Percentiles rank a stretch among this genome's conserved stretches.
These are phyloP conservation scores for Kondoa malvinella DNA, from an alignment of 768 basidiomycete genomes.

Conservation along the genomic window DNA sequence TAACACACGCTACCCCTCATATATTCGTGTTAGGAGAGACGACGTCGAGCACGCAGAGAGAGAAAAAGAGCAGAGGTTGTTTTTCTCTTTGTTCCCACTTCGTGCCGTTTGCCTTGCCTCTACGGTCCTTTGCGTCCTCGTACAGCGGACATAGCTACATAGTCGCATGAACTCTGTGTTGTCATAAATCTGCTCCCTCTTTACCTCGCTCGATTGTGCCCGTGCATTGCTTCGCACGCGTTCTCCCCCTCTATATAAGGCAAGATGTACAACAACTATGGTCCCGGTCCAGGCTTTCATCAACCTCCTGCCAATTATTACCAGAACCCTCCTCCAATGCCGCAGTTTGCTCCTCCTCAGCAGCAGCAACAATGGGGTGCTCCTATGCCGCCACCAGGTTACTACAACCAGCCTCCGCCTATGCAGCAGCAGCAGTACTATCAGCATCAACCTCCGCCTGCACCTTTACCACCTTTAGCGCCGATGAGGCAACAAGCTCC, in stretches of 20 bases:
- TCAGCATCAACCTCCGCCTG: neutral
- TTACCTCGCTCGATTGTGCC: too few relatives aligned
- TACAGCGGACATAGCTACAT: too few relatives aligned
- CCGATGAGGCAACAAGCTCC: conserved; percentile 8
- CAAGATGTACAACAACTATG: conserved; percentile 7
- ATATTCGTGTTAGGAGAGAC: too few relatives aligned
- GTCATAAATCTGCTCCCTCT: too few relatives aligned
- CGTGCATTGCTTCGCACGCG: too few relatives aligned
- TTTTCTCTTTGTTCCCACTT: too few relatives aligned
- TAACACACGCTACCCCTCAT: too few relatives aligned
- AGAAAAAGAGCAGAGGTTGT: too few relatives aligned
- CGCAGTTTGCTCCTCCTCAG: neutral
- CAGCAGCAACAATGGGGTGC: conserved; percentile 9
- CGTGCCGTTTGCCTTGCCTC: too few relatives aligned
- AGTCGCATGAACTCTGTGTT: too few relatives aligned
- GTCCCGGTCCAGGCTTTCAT: neutral
- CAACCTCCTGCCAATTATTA: neutral
- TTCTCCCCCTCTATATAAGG: neutral
- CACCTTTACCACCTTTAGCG: conserved; percentile 3
- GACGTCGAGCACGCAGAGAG: too few relatives aligned
- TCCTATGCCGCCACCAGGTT: neutral
- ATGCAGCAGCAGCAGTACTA: conserved; percentile 7
- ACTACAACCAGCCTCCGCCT: conserved; percentile 15
- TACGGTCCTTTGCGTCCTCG: too few relatives aligned
- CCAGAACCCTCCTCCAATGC: neutral